Percentiles rank a stretch among this genome's conserved stretches.
phyloP scores from a whole-genome alignment of 1,284 basidiomycete genomes.

The Leccinum fuscescens region DNA sequence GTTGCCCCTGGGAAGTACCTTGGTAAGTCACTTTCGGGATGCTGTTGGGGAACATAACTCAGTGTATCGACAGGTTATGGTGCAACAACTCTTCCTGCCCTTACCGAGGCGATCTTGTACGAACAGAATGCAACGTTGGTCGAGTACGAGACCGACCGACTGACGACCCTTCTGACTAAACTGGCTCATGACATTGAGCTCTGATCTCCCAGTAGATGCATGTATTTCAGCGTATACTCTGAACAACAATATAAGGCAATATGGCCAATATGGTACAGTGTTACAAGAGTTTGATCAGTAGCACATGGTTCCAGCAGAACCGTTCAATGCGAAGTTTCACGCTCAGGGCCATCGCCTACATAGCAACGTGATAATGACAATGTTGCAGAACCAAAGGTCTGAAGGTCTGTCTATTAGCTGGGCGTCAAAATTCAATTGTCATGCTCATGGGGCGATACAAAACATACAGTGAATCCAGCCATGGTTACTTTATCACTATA shows the following conservation, averaged over 20 bases:
- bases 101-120: conserved; percentile 77
- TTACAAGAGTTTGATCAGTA: not conserved
- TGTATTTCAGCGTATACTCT: not conserved
- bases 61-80: conserved; percentile 63
- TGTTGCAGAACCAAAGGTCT: too few relatives aligned
- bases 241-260: not conserved
- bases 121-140: conserved; percentile 65
- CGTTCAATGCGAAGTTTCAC: too few relatives aligned
- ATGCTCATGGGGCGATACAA: too few relatives aligned
- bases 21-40: conserved; percentile 45
- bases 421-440: too few relatives aligned
- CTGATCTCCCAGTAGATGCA: conserved; percentile 8
- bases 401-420: too few relatives aligned
- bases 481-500: too few relatives aligned
- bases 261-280: not conserved
- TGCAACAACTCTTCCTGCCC: conserved; percentile 80
- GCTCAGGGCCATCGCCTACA: too few relatives aligned
- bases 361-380: too few relatives aligned
- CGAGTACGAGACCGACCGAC: conserved; percentile 62
- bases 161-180: conserved; percentile 53
- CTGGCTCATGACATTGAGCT: conserved; percentile 46
- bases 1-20: conserved; percentile 91
- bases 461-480: too few relatives aligned
- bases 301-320: too few relatives aligned
- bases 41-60: not conserved